A percentile compares a stretch with the other conserved stretches of the same genome.
phyloP scores from a whole-genome alignment of 352 stramenopile species.

The Pythium phragmitis region DNA sequence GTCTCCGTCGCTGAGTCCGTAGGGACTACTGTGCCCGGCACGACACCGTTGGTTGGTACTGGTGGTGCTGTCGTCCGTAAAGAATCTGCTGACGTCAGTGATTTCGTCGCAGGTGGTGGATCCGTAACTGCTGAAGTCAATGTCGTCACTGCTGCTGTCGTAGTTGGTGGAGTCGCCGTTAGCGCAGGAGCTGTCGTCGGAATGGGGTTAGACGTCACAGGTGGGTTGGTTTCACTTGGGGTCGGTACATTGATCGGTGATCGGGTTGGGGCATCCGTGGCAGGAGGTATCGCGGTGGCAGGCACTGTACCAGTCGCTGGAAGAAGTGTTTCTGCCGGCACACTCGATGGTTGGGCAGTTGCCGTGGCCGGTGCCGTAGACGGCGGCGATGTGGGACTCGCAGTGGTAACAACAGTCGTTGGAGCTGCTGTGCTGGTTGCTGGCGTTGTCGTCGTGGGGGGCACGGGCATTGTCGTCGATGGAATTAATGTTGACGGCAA shows the following conservation, averaged over 20 bases:
- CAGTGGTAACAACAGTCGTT: conserved; percentile 1
- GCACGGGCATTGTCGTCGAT: not conserved
- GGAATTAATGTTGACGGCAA: not conserved
- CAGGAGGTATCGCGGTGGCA: not conserved
- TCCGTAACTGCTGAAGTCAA: not conserved
- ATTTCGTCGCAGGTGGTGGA: not conserved
- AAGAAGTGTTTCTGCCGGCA: not conserved
- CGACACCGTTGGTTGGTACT: not conserved
- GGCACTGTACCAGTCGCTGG: not conserved
- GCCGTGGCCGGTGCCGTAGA: not conserved
- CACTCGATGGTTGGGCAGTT: not conserved
- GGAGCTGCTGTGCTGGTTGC: not conserved
- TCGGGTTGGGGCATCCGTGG: not conserved
- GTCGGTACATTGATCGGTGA: not conserved
- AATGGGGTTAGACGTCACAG: not conserved
- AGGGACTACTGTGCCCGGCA: not conserved
- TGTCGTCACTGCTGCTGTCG: not conserved
- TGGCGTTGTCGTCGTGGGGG: not conserved
- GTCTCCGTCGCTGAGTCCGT: not conserved
- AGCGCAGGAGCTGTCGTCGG: conserved; percentile 6
- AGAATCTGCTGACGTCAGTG: not conserved
- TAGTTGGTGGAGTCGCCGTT: not conserved
- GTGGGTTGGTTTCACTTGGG: not conserved
- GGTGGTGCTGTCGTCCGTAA: not conserved
- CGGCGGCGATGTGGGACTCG: not conserved